Conservation (phyloP, 257 asterid genomes). For the Forsythia suspensa region DNA sequence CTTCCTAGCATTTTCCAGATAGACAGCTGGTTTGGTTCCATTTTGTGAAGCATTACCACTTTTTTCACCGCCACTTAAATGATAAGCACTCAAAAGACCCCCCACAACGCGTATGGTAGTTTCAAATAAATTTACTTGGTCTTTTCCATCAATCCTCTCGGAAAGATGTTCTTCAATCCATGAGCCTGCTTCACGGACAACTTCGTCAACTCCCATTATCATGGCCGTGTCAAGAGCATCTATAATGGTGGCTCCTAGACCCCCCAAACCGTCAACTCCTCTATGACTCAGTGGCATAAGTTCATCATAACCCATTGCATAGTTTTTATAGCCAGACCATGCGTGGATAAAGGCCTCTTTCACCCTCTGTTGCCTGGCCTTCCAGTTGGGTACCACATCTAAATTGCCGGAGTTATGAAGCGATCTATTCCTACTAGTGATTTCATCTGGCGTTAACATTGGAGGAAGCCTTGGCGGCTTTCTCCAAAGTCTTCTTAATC, state of each 20-base stretch:
- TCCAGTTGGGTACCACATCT: slow-evolving; percentile 57
- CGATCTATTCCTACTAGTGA: slow-evolving; percentile 46
- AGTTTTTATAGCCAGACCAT: slow-evolving; percentile 80
- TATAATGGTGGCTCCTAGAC: slow-evolving; percentile 90
- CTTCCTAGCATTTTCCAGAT: slow-evolving; percentile 82
- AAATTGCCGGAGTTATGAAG: slow-evolving; percentile 31
- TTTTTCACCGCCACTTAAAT: slow-evolving; percentile 70
- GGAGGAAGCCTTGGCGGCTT: slow-evolving; percentile 91
- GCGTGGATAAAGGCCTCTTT: slow-evolving; percentile 88
- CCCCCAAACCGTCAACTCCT: slow-evolving; percentile 88
- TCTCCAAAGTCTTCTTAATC: slow-evolving; percentile 67
- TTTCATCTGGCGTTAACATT: slow-evolving; percentile 82
- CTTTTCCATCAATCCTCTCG: slow-evolving; percentile 64
- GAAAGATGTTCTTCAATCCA: slow-evolving; percentile 84
- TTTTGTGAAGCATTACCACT: slow-evolving; percentile 43
- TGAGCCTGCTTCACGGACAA: slow-evolving; percentile 77
- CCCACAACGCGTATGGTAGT: slow-evolving; percentile 90
- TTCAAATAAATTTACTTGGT: slow-evolving; percentile 92
- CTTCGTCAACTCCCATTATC: slow-evolving; percentile 86
- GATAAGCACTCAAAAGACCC: slow-evolving; percentile 96
- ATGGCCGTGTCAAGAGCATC: slow-evolving; percentile 97
- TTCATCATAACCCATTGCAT: slow-evolving; percentile 92
- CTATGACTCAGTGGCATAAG: slow-evolving; percentile 87
- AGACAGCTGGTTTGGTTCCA: slow-evolving; percentile 75
- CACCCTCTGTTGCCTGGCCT: slow-evolving; percentile 66